phyloP scores from a whole-genome alignment of 352 stramenopile genomes.

The Phytophthora citrophthora region DNA sequence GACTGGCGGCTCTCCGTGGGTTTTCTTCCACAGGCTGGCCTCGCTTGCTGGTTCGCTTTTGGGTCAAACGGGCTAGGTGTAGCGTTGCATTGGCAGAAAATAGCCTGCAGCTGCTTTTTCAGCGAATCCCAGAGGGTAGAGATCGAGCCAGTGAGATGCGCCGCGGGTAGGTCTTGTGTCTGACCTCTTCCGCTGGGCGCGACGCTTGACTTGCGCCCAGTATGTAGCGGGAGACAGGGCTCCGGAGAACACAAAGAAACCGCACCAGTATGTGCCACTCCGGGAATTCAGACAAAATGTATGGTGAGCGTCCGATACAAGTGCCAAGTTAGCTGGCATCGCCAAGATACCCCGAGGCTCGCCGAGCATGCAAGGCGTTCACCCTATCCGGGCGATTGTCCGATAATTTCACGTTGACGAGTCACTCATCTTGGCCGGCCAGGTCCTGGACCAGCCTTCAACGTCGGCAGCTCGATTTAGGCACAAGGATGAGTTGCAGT shows the following conservation, averaged over 20 bases:
- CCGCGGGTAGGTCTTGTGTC: constrained; percentile 1
- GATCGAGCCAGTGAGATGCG: constrained; percentile 27
- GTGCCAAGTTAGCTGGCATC: background rate
- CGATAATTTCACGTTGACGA: background rate
- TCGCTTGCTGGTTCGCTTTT: constrained; percentile 5
- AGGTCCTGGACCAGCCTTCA: background rate
- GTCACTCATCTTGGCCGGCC: background rate
- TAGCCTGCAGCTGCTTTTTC: background rate
- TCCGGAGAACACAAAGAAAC: constrained; percentile 23
- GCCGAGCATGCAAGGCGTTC: constrained; percentile 12
- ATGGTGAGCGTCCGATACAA: background rate
- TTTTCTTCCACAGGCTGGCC: constrained; percentile 22
- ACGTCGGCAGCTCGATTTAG: background rate
- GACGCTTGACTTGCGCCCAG: constrained; percentile 3
- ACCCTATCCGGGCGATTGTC: constrained; percentile 8
- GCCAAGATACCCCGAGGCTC: background rate
- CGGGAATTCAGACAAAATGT: background rate
- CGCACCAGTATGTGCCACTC: constrained; percentile 1
- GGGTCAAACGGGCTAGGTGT: constrained; percentile 23
- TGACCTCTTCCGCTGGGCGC: constrained; percentile 2
- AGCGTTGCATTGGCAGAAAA: constrained; percentile 10
- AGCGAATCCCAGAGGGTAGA: constrained; percentile 6
- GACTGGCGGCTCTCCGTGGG: background rate
- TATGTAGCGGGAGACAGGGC: constrained; percentile 8
- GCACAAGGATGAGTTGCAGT: background rate